phyloP scores from a whole-genome alignment of 495 filamentous ascomycete genomes.

The Letharia columbiana region DNA sequence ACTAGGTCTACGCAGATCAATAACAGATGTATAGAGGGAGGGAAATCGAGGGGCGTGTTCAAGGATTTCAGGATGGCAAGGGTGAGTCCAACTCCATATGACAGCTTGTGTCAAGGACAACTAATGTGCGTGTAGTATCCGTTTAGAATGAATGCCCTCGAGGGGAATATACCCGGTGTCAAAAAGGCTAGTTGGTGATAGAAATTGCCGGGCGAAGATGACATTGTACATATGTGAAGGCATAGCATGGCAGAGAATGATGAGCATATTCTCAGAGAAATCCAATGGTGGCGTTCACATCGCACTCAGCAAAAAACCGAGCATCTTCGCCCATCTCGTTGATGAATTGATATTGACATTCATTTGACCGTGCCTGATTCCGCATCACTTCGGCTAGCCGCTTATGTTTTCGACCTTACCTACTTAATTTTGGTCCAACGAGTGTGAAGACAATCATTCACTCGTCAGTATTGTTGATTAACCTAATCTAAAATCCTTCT shows the following conservation, averaged over 20 bases:
- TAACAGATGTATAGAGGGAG: constrained; percentile 84
- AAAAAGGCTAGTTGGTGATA: constrained; percentile 88
- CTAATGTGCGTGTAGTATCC: constrained; percentile 57
- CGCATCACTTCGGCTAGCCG: constrained; percentile 8
- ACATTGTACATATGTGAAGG: constrained; percentile 11
- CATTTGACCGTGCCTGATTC: neutral
- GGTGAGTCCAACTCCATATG: constrained; percentile 45
- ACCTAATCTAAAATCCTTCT: neutral
- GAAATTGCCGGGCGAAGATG: neutral
- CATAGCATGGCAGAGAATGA: neutral
- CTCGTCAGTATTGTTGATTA: neutral
- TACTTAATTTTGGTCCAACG: constrained; percentile 3
- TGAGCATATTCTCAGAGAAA: neutral
- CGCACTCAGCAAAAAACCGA: neutral
- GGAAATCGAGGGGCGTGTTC: constrained; percentile 76
- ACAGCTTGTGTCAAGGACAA: constrained; percentile 14
- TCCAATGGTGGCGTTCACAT: neutral
- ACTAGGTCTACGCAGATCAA: constrained; percentile 87
- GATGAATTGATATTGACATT: neutral
- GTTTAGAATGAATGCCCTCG: constrained; percentile 81
- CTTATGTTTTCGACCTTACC: constrained; percentile 5
- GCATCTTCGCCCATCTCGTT: neutral
- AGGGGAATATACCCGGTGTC: constrained; percentile 84
- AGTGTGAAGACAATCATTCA: constrained; percentile 1
- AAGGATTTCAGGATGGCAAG: constrained; percentile 83